Evolutionary conservation across 2,329 filamentous ascomycete species (phyloP), one percentile per base, ranked within the genome.

Genomic region (Ascochyta lentis): DNA sequence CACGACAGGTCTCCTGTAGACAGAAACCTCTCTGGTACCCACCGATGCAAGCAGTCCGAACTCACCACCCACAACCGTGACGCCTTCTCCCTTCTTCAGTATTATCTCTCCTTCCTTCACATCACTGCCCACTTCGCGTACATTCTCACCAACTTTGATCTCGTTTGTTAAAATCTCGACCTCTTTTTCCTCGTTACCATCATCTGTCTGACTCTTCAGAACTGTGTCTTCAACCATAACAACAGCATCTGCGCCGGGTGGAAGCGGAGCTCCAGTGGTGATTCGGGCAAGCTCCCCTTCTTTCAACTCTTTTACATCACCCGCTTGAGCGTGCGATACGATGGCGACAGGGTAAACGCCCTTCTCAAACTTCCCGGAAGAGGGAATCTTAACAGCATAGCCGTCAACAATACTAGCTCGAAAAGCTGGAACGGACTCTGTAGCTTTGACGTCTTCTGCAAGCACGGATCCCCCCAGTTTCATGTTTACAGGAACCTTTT

Each of bases 161-260:
- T 85, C 86, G 26, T 88, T 86, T 0, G 91, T 92, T 1, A 96
- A 80, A 34, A 99, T 93, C 72, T 96, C 91, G 2, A 99, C 85
- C 58, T 92, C 89, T 44, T 88, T 88, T 75, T 99, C 95, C 77
- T 99, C 95, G 46, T 82, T 83, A 0, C 88, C 90, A 64, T 96
- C 91, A 0, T 90, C 87, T 0, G 92, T 95, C 75, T 86, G 86
- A 1, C 85, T 87, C 57, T 84, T 86, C 4, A 99, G 80, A 0
- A 88, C 78, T 0, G 95, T 99, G 69, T 97, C 95, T 77, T 99
- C 95, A 0, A 99, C 95, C 92, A 96, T 98, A 42, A 97, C 89
- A 5, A 99, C 93, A 0, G 94, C 89, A 24, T 91, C 96, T 2
- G 95, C 92, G 0, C 93, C 92, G 0, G 88, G 87, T 1, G 95